Base-by-base conservation (phyloP, 1,284 basidiomycete genomes). In the Melanopsichium pennsylvanicum region DNA sequence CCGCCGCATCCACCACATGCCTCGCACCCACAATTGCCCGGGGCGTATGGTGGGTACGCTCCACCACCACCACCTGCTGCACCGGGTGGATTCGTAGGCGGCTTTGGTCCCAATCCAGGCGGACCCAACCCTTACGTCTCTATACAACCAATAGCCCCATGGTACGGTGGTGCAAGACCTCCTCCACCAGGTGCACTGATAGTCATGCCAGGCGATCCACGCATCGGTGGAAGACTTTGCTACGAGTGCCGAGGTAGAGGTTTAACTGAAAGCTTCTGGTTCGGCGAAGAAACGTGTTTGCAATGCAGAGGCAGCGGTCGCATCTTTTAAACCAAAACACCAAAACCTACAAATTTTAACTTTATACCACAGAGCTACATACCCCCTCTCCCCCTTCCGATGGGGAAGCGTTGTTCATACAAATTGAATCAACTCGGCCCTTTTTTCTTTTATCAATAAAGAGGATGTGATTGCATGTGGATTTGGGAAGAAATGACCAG, bases 251-350 rank as follows among this genome's bases (percentile, higher is more conserved):
- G 48, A 3, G 67, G 67, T 1, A 33, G 52, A 26, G 67, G 67
- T 11, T 22, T 66, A 11, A 52, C 32, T 13, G 67, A 70, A 27
- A 70, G 67, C 42, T 70, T 70, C 40, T 70, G 67, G 67, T 50
- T 70, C 26, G 67, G 67, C 10, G 67, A 70, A 21, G 67, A 70
- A 35, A 66, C 61, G 19, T 70, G 67, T 34, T 55, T 39, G 5
- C 48, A 61, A 6, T 70, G 67, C 25, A 41, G 48, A 19, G 67
- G 67, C 0, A 36, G 36, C 2, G 67, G 67, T 3, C 23, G 67
- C 1, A 43, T 70, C 13, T 61, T 70, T 13, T 66, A 36, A 21
- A 16, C 7, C 12, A 10, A 36, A n/a, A 36, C n/a, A n/a, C n/a
- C n/a, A n/a, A n/a, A n/a, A n/a, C n/a, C n/a, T n/a, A n/a, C n/a